These are phyloP conservation scores for Termitomyces sp. DNA, from an alignment of 768 basidiomycete species.

Conservation along the genomic window DNA sequence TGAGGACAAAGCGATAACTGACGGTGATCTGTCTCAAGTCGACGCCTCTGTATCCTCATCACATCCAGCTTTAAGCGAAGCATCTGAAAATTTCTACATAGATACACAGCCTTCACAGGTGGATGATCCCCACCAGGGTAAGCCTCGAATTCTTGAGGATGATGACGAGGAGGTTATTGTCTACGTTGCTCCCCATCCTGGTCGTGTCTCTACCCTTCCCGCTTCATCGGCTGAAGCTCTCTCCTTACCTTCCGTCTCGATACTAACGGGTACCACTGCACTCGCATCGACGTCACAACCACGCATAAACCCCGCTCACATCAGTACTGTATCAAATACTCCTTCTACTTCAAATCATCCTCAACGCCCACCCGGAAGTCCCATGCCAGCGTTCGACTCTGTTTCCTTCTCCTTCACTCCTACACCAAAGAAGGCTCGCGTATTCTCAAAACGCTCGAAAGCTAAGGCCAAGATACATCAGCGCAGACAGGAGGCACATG, in stretches of 20 bases:
- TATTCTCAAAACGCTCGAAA: conserved; percentile 19
- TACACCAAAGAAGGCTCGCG: conserved; percentile 23
- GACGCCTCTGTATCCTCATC: neutral
- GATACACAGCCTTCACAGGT: conserved; percentile 32
- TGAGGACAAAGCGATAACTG: neutral
- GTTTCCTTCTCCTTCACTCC: conserved; percentile 29
- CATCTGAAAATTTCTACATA: conserved; percentile 25
- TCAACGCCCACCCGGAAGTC: neutral
- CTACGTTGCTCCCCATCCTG: conserved; percentile 72
- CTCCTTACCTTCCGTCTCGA: conserved; percentile 11
- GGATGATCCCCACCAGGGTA: conserved; percentile 8
- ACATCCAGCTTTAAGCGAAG: neutral
- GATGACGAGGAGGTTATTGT: conserved; percentile 69
- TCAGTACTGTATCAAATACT: neutral
- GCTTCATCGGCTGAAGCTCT: neutral
- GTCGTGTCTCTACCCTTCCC: conserved; percentile 19
- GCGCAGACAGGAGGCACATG: conserved; percentile 17
- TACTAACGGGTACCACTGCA: conserved; percentile 21
- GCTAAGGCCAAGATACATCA: conserved; percentile 19
- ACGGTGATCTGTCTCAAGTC: neutral
- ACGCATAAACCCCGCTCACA: neutral
- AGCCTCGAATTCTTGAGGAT: conserved; percentile 15
- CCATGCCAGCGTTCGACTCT: conserved; percentile 19
- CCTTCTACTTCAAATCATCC: neutral
- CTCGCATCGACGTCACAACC: conserved; percentile 1